phyloP scores from a whole-genome alignment of 257 asterid genomes.

The Cinchona pubescens region DNA sequence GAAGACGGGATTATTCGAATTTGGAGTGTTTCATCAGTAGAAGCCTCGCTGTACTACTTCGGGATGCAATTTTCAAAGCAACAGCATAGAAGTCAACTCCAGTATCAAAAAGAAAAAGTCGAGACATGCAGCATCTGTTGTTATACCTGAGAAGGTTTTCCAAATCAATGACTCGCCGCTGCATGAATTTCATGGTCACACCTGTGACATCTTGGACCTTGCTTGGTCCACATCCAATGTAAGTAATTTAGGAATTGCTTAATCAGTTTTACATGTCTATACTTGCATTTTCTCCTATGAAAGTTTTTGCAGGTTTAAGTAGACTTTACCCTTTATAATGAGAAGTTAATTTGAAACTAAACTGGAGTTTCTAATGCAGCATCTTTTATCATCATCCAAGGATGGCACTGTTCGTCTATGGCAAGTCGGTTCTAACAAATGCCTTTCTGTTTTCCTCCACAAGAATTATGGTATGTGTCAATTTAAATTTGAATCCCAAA shows the following conservation, averaged over 20 bases:
- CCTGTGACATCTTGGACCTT: constrained; percentile 58
- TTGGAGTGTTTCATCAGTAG: constrained; percentile 46
- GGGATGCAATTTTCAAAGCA: constrained; percentile 22
- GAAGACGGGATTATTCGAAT: constrained; percentile 74
- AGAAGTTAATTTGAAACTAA: constrained; percentile 9
- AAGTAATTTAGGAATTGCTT: constrained; percentile 21
- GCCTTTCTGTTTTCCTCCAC: constrained; percentile 66
- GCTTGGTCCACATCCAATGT: constrained; percentile 90
- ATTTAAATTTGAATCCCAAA: not conserved
- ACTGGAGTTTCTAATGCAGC: constrained; percentile 40
- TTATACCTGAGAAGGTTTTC: constrained; percentile 59
- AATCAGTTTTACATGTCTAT: not conserved
- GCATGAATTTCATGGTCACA: constrained; percentile 57
- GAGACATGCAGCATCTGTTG: constrained; percentile 29
- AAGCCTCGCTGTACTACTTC: constrained; percentile 25
- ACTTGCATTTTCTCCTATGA: not conserved
- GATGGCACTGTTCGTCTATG: constrained; percentile 76
- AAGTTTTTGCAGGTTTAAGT: not conserved
- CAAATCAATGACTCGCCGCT: constrained; percentile 53
- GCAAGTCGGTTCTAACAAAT: constrained; percentile 51
- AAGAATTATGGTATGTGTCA: constrained; percentile 55
- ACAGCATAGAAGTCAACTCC: constrained; percentile 8
- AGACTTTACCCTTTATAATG: not conserved
- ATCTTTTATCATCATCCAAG: constrained; percentile 66
- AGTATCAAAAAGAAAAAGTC: constrained; percentile 21